These are phyloP conservation scores for Caryopteris hybrid DNA, from an alignment of 305 asterid species.

Conservation along the genomic window DNA sequence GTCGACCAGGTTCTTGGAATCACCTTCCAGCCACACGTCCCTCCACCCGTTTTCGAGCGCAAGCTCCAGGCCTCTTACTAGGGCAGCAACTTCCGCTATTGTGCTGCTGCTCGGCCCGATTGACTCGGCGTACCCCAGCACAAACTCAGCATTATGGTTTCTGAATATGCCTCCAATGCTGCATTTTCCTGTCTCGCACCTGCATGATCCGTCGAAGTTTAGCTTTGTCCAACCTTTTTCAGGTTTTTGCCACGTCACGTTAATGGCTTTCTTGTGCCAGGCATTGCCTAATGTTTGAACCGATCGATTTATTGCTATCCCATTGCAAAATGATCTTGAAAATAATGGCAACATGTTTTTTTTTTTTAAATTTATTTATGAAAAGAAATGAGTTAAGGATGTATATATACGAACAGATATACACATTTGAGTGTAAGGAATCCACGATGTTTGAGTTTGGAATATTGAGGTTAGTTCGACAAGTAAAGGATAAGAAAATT, in stretches of 20 bases:
- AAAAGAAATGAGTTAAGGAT: not conserved
- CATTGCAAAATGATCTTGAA: slow-evolving; percentile 26
- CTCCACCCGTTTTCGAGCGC: slow-evolving; percentile 62
- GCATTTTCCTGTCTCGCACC: slow-evolving; percentile 47
- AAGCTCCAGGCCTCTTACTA: slow-evolving; percentile 61
- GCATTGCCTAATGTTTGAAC: slow-evolving; percentile 27
- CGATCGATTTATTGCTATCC: slow-evolving; percentile 22
- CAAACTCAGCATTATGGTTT: slow-evolving; percentile 56
- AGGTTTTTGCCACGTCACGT: slow-evolving; percentile 58
- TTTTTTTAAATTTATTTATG: not conserved
- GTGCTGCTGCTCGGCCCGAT: slow-evolving; percentile 56
- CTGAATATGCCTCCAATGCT: slow-evolving; percentile 74
- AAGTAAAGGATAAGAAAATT: slow-evolving; percentile 40
- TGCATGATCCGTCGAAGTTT: slow-evolving; percentile 85
- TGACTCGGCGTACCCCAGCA: slow-evolving; percentile 65
- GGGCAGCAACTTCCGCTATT: slow-evolving; percentile 60
- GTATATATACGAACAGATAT: no score
- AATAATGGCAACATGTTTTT: slow-evolving; percentile 15
- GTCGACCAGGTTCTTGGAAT: slow-evolving; percentile 50
- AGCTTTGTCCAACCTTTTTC: slow-evolving; percentile 60
- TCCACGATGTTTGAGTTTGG: not conserved
- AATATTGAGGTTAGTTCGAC: slow-evolving; percentile 7
- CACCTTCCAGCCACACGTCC: slow-evolving; percentile 69
- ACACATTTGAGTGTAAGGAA: no score
- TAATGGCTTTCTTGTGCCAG: slow-evolving; percentile 42